Evolutionary conservation across 768 basidiomycete genomes (phyloP).

Genomic region (Agrocybe pediades): DNA sequence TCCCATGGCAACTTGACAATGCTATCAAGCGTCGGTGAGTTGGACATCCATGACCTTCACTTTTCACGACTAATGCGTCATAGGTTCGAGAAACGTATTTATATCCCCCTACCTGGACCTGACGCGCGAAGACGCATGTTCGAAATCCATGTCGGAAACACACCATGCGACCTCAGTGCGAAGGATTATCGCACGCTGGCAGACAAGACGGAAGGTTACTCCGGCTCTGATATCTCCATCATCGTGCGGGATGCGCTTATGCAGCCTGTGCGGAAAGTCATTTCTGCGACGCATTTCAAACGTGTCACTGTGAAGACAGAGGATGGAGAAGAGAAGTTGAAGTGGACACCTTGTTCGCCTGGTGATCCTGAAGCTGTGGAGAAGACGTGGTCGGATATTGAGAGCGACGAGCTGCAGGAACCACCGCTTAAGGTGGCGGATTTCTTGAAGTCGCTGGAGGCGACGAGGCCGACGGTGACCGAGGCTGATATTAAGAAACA

Average conservation of each 20-base stretch:
- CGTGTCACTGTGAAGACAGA: slow-evolving; percentile 36
- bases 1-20: slow-evolving; percentile 97
- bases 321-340: slow-evolving; percentile 32
- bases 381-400: slow-evolving; percentile 87
- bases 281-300: slow-evolving; percentile 95
- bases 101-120: slow-evolving; percentile 93
- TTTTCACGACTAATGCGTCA: neutral
- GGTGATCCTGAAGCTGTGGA: slow-evolving; percentile 86
- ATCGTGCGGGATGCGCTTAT: slow-evolving; percentile 96
- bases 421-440: slow-evolving; percentile 78
- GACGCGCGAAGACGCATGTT: slow-evolving; percentile 96
- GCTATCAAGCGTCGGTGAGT: slow-evolving; percentile 92
- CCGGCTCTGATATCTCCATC: slow-evolving; percentile 94
- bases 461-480: slow-evolving; percentile 85
- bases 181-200: slow-evolving; percentile 85
- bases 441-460: slow-evolving; percentile 79
- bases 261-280: slow-evolving; percentile 97
- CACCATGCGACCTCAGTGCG: slow-evolving; percentile 79
- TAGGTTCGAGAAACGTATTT: slow-evolving; percentile 97
- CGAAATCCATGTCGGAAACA: slow-evolving; percentile 91
- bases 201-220: slow-evolving; percentile 89
- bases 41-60: neutral
- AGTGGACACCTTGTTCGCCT: slow-evolving; percentile 96
- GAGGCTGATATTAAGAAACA: slow-evolving; percentile 84
- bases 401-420: slow-evolving; percentile 87